Base-by-base conservation (phyloP, 257 asterid species). In the Solanum ossicruentum region DNA sequence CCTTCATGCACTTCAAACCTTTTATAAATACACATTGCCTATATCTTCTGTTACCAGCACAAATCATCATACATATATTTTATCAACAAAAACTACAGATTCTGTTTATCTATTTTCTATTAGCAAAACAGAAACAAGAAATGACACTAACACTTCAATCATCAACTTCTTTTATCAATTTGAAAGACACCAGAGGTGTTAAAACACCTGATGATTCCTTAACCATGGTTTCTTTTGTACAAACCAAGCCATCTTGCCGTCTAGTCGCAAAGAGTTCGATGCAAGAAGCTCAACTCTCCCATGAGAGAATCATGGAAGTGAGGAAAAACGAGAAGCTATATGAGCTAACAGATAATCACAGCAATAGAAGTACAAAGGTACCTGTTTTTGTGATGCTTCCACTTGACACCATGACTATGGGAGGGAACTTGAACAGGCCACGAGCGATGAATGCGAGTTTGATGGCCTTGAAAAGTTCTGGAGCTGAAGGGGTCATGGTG, bases 371-470 rank as follows among this genome's bases (percentile, higher is more conserved):
- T 65, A 83, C 85, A 77, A 93, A 82, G 88, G 98, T 95, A 15
- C 98, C 98, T 4, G 95, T 96, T 71, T 96, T 92, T 84, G 95
- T 95, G 83, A 94, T 95, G 98, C 91, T 96, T 3, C 99, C 99
- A 3, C 96, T 95, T 8, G 98, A 96, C 84, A 95, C 99, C 2
- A 79, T 95, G 47, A 88, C 94, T 1, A 47, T 91, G 61, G 95
- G 92, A 20, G 98, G 97, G 61, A 85, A 60, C 69, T 61, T 96
- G 88, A 93, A 92, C 91, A 94, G 89, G 87, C 92, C 97, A 43
- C 81, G 93, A 79, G 94, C 97, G 3, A 96, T 95, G 98, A 82
- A 90, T 17, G 98, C 95, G 41, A 93, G 98, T 85, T 87, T 96
- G 89, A 90, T 92, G 97, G 98, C 99, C 57, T 85, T 96, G 86